phyloP scores from a whole-genome alignment of 2,329 filamentous ascomycete genomes.

The Trichoderma koningii region DNA sequence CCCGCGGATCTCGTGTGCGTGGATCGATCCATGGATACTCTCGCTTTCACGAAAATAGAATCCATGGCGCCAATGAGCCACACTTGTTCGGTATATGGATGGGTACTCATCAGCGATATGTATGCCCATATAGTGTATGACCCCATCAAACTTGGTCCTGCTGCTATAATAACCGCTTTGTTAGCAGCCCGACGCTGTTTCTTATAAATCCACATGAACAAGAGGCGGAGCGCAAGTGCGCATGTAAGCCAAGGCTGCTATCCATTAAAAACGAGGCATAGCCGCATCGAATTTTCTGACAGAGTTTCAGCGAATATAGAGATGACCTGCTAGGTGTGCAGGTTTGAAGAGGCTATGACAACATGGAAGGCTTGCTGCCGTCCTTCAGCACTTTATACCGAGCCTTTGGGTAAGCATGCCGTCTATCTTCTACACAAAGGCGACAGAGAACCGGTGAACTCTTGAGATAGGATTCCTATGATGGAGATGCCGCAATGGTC shows the following conservation, averaged over 20 bases:
- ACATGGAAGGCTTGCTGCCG: no score
- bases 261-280: background rate
- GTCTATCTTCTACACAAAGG: no score
- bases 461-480: no score
- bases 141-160: no score
- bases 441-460: no score
- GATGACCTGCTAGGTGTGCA: no score
- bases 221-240: background rate
- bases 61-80: conserved; percentile 6
- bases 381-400: no score
- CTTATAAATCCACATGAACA: background rate
- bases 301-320: background rate
- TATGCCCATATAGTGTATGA: no score
- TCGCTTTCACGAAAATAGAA: conserved; percentile 11
- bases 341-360: no score
- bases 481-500: no score
- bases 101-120: no score
- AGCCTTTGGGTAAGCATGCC: no score
- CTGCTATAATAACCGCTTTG: background rate
- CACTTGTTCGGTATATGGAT: background rate
- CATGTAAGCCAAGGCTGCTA: background rate
- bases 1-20: background rate
- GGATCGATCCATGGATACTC: background rate
- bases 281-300: background rate
- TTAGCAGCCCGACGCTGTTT: background rate